Percentiles rank a stretch among this genome's conserved stretches.
phyloP scores from a whole-genome alignment of 148 eudicot species.

The Suaeda aralocaspica region DNA sequence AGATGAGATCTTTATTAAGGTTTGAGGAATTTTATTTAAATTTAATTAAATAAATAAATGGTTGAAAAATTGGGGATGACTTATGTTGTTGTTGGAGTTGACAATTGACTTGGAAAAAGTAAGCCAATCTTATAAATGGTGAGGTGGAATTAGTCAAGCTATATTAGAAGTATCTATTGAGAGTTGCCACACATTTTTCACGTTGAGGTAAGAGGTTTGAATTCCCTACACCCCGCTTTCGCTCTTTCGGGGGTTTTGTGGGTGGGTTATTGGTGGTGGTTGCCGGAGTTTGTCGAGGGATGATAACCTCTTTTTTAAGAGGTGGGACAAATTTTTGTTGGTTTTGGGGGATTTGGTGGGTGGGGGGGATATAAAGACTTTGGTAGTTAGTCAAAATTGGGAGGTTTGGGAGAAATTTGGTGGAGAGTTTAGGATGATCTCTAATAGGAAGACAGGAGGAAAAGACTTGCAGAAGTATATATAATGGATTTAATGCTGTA shows the following conservation, averaged over 20 bases:
- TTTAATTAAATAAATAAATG: not conserved
- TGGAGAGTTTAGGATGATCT: no score
- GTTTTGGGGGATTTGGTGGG: no score
- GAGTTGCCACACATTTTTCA: no score
- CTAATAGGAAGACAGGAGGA: no score
- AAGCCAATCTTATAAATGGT: slow-evolving; percentile 3
- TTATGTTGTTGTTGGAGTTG: slow-evolving; percentile 19
- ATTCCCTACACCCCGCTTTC: no score
- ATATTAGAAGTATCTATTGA: not conserved
- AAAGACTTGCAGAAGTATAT: not conserved
- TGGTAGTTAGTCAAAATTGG: no score
- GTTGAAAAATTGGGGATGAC: slow-evolving; percentile 11
- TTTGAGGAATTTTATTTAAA: not conserved
- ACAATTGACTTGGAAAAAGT: slow-evolving; percentile 18
- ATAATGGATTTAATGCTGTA: no score
- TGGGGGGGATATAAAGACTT: no score
- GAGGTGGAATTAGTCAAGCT: slow-evolving; percentile 25
- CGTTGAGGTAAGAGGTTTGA: no score
- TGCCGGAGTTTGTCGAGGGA: not conserved
- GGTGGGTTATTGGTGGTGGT: not conserved
- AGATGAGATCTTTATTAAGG: slow-evolving; percentile 8
- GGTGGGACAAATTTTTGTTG: no score
- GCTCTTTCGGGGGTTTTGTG: not conserved
- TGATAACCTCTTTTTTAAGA: not conserved
- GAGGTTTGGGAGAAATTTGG: no score